Evolutionary conservation across 2,329 filamentous ascomycete genomes (phyloP), one percentile per base, ranked within the genome.

Genomic region (Pleomassaria siparia): DNA sequence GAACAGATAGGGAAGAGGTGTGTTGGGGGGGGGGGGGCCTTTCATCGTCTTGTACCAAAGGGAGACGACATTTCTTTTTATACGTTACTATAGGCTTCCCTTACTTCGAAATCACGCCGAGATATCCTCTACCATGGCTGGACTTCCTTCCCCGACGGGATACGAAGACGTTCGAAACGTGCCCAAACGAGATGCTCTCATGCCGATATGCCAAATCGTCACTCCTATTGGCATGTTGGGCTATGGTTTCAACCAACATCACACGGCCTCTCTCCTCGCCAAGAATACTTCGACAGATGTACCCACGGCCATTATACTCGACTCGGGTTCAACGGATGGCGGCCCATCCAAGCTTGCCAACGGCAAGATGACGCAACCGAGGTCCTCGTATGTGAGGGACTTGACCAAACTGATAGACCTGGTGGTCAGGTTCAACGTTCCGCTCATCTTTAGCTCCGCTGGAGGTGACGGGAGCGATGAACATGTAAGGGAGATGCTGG

Each of bases 171-270:
- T n/a, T n/a, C n/a, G n/a, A n/a, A n/a, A n/a, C n/a, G n/a, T n/a
- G n/a, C n/a, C n/a, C n/a, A n/a, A n/a, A n/a, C n/a, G n/a, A n/a
- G 28, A 46, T 26, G 44, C 8, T 5, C 29, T 47, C 16, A 16
- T 12, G 3, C 52, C 56, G 15, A 29, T 50, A 24, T 59, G 54
- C 47, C 57, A 60, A 39, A 76, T 79, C 35, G 53, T 78, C 2
- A 74, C 77, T 0, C 76, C 76, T 0, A 71, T 77, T 12, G 76
- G 74, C 24, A 79, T 77, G 74, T 58, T 80, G 7, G 76, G 77
- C 4, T 80, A 78, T 47, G 77, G 77, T 21, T 73, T 77, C 39
- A 59, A 74, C 42, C 66, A 70, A 24, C 50, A 54, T 0, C 60
- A 69, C n/a, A 54, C 51, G 2, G 29, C 28, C 9, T 51, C 49